These are phyloP conservation scores for Candida golubevii DNA, from an alignment of 805 yeast genomes.

Conservation along the genomic window DNA sequence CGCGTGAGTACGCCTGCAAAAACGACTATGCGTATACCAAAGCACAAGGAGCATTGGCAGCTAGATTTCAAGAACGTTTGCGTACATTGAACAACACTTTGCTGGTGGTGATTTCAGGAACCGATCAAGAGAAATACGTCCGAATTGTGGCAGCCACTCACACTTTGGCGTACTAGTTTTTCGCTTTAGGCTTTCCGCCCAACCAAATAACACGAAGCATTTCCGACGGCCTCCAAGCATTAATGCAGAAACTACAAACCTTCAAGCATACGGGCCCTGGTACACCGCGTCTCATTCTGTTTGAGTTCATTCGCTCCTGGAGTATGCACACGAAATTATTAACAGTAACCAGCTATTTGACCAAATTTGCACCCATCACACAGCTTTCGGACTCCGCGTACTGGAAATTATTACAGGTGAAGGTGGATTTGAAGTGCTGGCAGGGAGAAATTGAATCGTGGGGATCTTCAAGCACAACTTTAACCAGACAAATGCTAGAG, in stretches of 20 bases:
- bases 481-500: not conserved
- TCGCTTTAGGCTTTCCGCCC: not conserved
- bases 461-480: not conserved
- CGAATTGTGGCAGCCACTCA: not conserved
- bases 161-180: not conserved
- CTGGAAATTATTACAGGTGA: conserved; percentile 6
- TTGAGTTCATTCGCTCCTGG: not conserved
- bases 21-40: not conserved
- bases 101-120: not conserved
- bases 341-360: not conserved
- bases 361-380: not conserved
- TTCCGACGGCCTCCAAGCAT: not conserved
- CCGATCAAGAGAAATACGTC: not conserved
- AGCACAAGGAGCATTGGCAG: conserved; percentile 3
- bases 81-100: not conserved
- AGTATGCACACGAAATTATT: not conserved
- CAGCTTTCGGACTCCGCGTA: not conserved
- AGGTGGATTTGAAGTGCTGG: conserved; percentile 3
- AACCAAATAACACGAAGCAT: not conserved
- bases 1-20: not conserved
- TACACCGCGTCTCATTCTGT: not conserved
- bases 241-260: not conserved
- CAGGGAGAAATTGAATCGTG: not conserved
- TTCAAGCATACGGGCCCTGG: not conserved
- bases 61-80: conserved; percentile 1